Evolutionary conservation across 2,329 filamentous ascomycete species (phyloP), one percentile per base, ranked within the genome.

Genomic region (Trichoderma sp.): DNA sequence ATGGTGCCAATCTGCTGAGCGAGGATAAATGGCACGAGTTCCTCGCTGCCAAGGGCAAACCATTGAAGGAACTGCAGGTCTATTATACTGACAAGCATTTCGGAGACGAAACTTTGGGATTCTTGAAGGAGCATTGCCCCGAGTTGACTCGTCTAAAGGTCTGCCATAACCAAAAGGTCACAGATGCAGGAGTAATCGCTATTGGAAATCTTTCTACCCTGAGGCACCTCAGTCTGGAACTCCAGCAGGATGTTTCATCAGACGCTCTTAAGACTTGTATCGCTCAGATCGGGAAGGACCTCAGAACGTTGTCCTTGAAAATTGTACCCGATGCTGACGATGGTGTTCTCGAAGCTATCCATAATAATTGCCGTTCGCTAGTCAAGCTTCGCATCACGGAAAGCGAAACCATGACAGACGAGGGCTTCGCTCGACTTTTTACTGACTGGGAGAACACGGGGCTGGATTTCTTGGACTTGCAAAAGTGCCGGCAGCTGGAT

Each of bases 1-100:
- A 97, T 77, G 94, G 95, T 12, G 91, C 94, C 11, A 98, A 98
- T 78, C 90, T 98, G 1, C 86, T 98, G 18, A 92, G 93, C 11
- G 92, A 97, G 76, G 86, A 89, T 4, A 91, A 91, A 81, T 98
- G 95, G 95, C 87, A 89, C 69, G 87, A 89, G 66, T 91, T 93
- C 66, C 90, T 98, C 72, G 85, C 86, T 14, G 87, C 88, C 68
- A 91, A 93, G 75, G 95, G 95, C 12, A 79, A 85, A 9, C 83
- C 88, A 27, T 87, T 98, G 14, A 89, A 91, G 79, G 88, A 88
- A 0, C 83, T 98, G 24, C 93, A 95, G 79, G 88, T 98, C 2
- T 95, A 95, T 80, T 95, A 93, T 84, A 93, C 97, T 0, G 95
- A 98, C 82, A 93, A 89, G 71, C 92, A 95, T 38, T 93, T 98